Evolutionary conservation across 352 stramenopile genomes (phyloP), one percentile per base, ranked within the genome.

Genomic region (Blastocystis hominis): DNA sequence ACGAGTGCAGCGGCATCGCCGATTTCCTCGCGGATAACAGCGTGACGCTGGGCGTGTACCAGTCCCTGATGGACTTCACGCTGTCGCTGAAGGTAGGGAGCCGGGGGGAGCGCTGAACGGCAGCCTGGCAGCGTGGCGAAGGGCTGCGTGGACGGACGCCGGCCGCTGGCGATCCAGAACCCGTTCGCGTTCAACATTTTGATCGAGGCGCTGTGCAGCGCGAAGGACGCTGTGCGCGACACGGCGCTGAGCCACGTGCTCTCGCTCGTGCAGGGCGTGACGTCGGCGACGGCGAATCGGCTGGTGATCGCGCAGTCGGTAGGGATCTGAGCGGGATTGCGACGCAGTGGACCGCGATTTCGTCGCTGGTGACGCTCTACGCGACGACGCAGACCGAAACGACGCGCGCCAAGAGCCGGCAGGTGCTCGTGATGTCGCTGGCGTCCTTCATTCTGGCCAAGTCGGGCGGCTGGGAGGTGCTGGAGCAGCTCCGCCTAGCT

Each of bases 31-130:
- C 34, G 17, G 72, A 84, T 34, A 84, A 84, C 50, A 30, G 30
- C 4, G 15, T 84, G 13, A 84, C 72, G 6, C 53, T 61, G 9
- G 34, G 2, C 10, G 56, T 84, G 24, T 84, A 84, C 55, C 72
- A 84, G 50, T 42, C 66, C 20, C 55, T 87, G 13, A 87, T 87
- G 77, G 77, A 87, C 47, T 87, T 87, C 38, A 56, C 55, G 2
- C 56, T 87, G 15, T 55, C 53, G 6, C 47, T 87, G 42, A 87
- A 87, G 77, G 77, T 87, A 36, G 17, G 9, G 20, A 5, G 20
- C 1, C 9, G 2, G 9, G 30, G 9, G 6, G 13, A 75, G 20
- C 24, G 4, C 47, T 78, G n/a, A 87, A 40, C 3, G 6, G 54
- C 56, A 87, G 77, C 77, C 77, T 15, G 77, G 70, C 42, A 68